Evolutionary conservation across 2,329 filamentous ascomycete genomes (phyloP), one percentile per base, ranked within the genome.

Genomic region (Phialophora verrucosa): DNA sequence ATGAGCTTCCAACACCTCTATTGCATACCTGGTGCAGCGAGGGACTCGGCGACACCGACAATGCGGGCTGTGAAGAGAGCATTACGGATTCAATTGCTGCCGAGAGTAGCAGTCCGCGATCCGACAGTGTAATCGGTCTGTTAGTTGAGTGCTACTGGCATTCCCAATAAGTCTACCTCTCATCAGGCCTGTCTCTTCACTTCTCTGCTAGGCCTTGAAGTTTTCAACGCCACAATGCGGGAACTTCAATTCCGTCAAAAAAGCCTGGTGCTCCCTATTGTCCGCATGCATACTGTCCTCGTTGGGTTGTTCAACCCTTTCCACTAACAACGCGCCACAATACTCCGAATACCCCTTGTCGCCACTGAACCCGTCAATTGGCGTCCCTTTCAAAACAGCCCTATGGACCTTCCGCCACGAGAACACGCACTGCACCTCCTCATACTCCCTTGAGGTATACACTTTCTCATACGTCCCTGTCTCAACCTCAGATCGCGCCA

Each of bases 281-380:
- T 56, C 53, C 25, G 29, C 29, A 38, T 35, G 29, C 10, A 35
- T 8, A 56, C 29, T 35, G n/a, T 56, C 17, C 53, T 38, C 29
- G n/a, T 1, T 20, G 17, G 27, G 14, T 35, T 11, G 4, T 31
- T 17, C 53, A 11, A 35, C n/a, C 12, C 27, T 35, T 56, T 56
- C 53, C 25, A 56, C 53, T 6, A 56, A n/a, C 53, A 56, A 32
- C 4, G 12, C 53, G 14, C 29, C 27, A 56, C 53, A 56, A 12
- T 35, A 35, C 53, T 56, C 29, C 4, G 53, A 56, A 38, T 56
- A 56, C n/a, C 17, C 53, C 29, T 35, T n/a, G 23, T 56, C 12
- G 29, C 53, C 53, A 3, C 53, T 56, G 53, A 58, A 58, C 55
- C 55, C 55, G 32, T 58, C 55, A 23, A 58, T 25, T 8, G 55